Evolutionary conservation across 2,329 filamentous ascomycete genomes (phyloP), one percentile per base, ranked within the genome.

Genomic region (Penicillium brasilianum): DNA sequence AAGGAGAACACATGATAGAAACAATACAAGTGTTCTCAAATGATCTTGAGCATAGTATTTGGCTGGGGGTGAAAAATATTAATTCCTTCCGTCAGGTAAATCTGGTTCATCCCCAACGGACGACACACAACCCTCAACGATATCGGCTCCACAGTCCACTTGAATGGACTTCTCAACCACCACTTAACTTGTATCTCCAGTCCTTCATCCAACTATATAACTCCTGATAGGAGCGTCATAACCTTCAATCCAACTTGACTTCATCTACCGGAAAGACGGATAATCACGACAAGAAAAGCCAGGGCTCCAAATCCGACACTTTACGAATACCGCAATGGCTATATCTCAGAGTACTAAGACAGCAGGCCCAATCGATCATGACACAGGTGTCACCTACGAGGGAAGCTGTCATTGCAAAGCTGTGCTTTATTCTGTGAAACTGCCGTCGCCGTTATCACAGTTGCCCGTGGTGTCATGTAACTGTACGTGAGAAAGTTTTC

Each of bases 321-420:
- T 11, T 1, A n/a, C 11, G 30, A 14, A 0, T 4, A 37, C 2
- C 11, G 32, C n/a, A 48, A 48, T 48, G 49, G 4, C 49, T 51
- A 20, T 18, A 51, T 22, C 30, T 30, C 11, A 37, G 9, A 3
- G 36, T 36, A 16, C 49, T 6, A 10, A 36, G 10, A 18, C 11
- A 16, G 3, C 2, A 16, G 30, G 16, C 10, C 9, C 49, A 6
- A 25, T 14, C 8, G 32, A 36, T 16, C 30, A 34, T 7, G 13
- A 6, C 3, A 51, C 49, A 8, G 18, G 13, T 34, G 48, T 36
- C 7, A 6, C 25, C 30, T 37, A 51, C 18, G 49, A 51, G 32
- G 49, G 49, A 51, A 36, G 11, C 13, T 51, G 49, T n/a, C 49
- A 51, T 51, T 51, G 49, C 49, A 51, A 37, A 37, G 49, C 49